Evolutionary conservation across 1,139 yeast genomes (phyloP), one percentile per base, ranked within the genome.

Genomic region (Geotrichum phurueaensis): DNA sequence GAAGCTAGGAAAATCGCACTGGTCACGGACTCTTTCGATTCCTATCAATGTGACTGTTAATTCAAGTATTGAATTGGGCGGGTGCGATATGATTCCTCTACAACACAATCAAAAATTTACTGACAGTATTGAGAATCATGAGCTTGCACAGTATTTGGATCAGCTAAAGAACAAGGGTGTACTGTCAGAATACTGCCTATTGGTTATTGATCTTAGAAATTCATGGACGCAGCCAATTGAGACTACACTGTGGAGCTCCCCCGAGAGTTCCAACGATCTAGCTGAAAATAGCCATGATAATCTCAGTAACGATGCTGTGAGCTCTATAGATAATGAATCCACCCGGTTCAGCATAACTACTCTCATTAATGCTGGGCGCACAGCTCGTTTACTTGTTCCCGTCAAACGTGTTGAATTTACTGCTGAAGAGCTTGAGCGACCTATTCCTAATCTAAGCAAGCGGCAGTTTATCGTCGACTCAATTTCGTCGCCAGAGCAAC

Each of bases 401-500:
- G 75, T 90, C 10, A 81, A 79, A 63, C 80, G 90, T 69, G 73
- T 84, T 22, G 75, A 78, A 3, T 68, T 79, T 23, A 71, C 76
- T 2, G 76, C 76, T 7, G 78, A 79, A n/a, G 79, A 80, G 53
- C 70, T 83, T 20, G 71, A 75, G 3, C 73, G 73, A 50, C 81
- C 83, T 0, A 85, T 92, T 36, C 98, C 98, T n/a, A 85, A 89
- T 33, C 75, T 91, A 52, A 73, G 87, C 51, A 83, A 84, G 54
- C 84, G 85, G 63, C 97, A 91, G 73, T 89, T 85, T 69, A 78
- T 90, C 22, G 81, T 85, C 45, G 87, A 86, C 67, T 81, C 84
- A 57, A 81, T 79, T 58, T 70, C 84, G 33, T 76, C 84, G 0
- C 84, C 81, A 2, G 76, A 81, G 74, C 67, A 86, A 81, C 61